phyloP scores from a whole-genome alignment of 1,284 basidiomycete genomes.

The Cryptococcus hybrid region DNA sequence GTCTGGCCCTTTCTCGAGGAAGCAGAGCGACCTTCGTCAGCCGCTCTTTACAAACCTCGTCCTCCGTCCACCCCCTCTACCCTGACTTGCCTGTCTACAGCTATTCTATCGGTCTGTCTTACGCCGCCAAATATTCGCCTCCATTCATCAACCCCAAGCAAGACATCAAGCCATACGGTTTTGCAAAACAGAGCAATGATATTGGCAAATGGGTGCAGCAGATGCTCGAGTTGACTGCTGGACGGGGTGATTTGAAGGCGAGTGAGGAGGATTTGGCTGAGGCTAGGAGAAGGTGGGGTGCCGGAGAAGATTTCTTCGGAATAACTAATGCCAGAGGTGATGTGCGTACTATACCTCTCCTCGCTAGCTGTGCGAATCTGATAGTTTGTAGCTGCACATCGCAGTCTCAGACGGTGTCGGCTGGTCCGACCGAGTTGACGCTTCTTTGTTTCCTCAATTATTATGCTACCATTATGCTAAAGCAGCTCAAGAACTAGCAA shows the following conservation, averaged over 20 bases:
- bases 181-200: slow-evolving; percentile 10
- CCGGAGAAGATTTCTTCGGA: slow-evolving; percentile 47
- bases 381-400: slow-evolving; percentile 38
- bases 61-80: slow-evolving; percentile 4
- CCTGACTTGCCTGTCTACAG: slow-evolving; percentile 22
- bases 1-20: too few relatives aligned
- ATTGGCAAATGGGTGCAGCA: slow-evolving; percentile 39
- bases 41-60: not conserved
- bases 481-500: slow-evolving; percentile 23
- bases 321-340: slow-evolving; percentile 25
- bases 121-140: slow-evolving; percentile 47
- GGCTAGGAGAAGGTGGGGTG: slow-evolving; percentile 34
- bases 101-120: slow-evolving; percentile 47
- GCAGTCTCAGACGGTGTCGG: slow-evolving; percentile 58
- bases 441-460: slow-evolving; percentile 55
- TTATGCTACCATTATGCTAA: slow-evolving; percentile 53
- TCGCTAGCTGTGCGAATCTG: not conserved
- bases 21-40: not conserved
- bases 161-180: slow-evolving; percentile 11
- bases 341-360: slow-evolving; percentile 21
- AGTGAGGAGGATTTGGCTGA: slow-evolving; percentile 18
- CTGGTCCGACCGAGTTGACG: slow-evolving; percentile 56
- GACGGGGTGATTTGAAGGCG: slow-evolving; percentile 35
- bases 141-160: slow-evolving; percentile 34
- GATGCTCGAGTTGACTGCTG: slow-evolving; percentile 35